Evolutionary conservation across 2,329 filamentous ascomycete species (phyloP), one percentile per base, ranked within the genome.

Genomic region (Diplodia sapinea): DNA sequence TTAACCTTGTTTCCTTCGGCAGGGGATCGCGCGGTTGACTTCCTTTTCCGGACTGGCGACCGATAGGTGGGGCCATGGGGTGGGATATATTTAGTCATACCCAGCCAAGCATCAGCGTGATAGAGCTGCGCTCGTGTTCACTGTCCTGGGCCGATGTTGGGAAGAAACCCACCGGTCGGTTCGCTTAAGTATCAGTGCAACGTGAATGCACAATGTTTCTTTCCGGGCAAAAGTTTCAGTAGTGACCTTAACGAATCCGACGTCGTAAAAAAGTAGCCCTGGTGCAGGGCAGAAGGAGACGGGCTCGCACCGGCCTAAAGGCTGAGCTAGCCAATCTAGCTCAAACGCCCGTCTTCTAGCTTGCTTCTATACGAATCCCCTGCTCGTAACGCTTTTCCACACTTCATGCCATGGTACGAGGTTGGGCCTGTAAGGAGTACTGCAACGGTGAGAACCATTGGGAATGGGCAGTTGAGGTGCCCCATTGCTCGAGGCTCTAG

Each of bases 1-100:
- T 65, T 55, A 55, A 64, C 61, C 50, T 65, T 55, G 50, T 63
- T 65, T 65, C 50, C 7, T 65, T 7, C 2, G 62, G n/a, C 49
- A 40, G 36, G 49, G 62, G 62, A 13, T 13, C 23, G 59, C 43
- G 33, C 47, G 4, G 15, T 9, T 17, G 23, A 63, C 59, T 63
- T 29, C 59, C 59, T 26, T 1, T 26, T 63, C 23, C 29, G 59
- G 47, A n/a, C n/a, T 38, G 29, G 59, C 59, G 59, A 17, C 59
- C 59, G 59, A 63, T 4, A 9, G 8, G 47, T 23, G 43, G 59
- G n/a, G 29, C 15, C 12, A 13, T 13, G 15, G 59, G n/a, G 23
- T 31, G 31, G 4, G 23, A 29, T 63, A 63, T 36, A 63, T 63
- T 51, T 63, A 63, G 59, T 4, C 29, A 26, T 26, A 4, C 26